These are phyloP conservation scores for Entomortierella beljakovae DNA, from an alignment of 192 early-diverging fungal species.

Conservation along the genomic window DNA sequence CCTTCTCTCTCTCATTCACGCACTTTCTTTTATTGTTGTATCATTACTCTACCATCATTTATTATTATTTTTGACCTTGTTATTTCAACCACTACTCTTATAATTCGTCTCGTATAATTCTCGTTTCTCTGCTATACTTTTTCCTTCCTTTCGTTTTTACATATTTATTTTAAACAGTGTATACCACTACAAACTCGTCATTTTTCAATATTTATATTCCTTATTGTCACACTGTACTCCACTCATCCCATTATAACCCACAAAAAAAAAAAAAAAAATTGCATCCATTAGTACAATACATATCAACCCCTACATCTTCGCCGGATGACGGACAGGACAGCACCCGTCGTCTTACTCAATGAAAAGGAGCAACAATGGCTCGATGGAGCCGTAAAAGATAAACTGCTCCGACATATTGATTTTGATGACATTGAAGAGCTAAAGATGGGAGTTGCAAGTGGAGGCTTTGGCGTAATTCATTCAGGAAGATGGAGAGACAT, in stretches of 20 bases:
- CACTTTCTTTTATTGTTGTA: not conserved
- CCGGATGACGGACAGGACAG: slow-evolving; percentile 44
- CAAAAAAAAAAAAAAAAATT: too few species aligned
- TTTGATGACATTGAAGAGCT: slow-evolving; percentile 33
- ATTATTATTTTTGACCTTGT: too few species aligned
- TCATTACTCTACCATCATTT: not conserved
- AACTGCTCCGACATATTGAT: slow-evolving; percentile 42
- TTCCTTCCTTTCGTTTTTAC: not conserved
- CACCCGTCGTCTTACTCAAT: slow-evolving; percentile 43
- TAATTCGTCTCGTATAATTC: too few species aligned
- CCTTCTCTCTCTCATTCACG: not conserved
- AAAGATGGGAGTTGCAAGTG: slow-evolving; percentile 37
- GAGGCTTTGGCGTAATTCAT: slow-evolving; percentile 48
- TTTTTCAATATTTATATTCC: too few species aligned
- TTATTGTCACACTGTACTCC: too few species aligned
- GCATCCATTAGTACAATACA: too few species aligned
- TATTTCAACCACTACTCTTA: too few species aligned
- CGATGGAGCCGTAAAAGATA: slow-evolving; percentile 31
- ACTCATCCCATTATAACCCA: too few species aligned
- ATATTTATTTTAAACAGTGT: too few species aligned
- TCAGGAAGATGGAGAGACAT: slow-evolving; percentile 38
- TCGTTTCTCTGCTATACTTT: too few species aligned
- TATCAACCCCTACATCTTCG: not conserved
- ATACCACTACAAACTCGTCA: too few species aligned
- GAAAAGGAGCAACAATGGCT: slow-evolving; percentile 52